A percentile compares a stretch with the other conserved stretches of the same genome.
Conservation (phyloP, 2,329 filamentous ascomycete genomes). For the Monosporascus sp. region DNA sequence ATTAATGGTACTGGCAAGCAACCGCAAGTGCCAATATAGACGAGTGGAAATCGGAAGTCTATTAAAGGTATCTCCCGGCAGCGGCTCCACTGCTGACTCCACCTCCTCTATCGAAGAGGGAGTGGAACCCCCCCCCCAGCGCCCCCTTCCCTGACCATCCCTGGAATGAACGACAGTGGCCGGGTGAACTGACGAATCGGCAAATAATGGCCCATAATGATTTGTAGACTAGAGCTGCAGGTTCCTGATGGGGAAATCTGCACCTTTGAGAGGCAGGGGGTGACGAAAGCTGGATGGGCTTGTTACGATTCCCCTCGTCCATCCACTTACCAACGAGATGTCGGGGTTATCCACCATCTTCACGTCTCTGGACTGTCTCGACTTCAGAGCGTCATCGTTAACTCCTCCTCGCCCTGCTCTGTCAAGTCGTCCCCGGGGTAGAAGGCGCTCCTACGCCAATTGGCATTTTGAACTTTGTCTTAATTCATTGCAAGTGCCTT, state of each 20-base stretch:
- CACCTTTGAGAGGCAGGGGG: not conserved
- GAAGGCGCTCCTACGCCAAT: not conserved
- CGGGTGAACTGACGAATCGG: too few species aligned
- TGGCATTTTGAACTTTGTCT: not conserved
- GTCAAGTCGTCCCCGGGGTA: not conserved
- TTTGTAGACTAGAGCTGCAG: not conserved
- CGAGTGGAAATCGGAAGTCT: too few species aligned
- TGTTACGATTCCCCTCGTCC: not conserved
- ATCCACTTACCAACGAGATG: too few species aligned
- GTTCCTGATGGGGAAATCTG: not conserved
- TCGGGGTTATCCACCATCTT: not conserved
- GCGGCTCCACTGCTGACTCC: too few species aligned
- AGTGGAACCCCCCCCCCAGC: too few species aligned
- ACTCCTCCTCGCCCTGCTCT: not conserved
- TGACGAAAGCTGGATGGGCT: not conserved
- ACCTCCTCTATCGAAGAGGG: too few species aligned
- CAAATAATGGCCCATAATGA: not conserved
- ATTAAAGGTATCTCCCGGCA: too few species aligned
- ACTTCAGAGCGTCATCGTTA: not conserved
- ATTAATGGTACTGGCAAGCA: too few species aligned
- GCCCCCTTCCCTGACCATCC: too few species aligned
- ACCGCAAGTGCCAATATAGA: too few species aligned
- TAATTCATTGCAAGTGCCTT: not conserved
- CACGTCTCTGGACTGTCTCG: not conserved
- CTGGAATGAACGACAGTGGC: too few species aligned